Percentiles rank a stretch among this genome's conserved stretches.
Conservation (phyloP, 441 rosid genomes). For the Theobroma grandiflorum region DNA sequence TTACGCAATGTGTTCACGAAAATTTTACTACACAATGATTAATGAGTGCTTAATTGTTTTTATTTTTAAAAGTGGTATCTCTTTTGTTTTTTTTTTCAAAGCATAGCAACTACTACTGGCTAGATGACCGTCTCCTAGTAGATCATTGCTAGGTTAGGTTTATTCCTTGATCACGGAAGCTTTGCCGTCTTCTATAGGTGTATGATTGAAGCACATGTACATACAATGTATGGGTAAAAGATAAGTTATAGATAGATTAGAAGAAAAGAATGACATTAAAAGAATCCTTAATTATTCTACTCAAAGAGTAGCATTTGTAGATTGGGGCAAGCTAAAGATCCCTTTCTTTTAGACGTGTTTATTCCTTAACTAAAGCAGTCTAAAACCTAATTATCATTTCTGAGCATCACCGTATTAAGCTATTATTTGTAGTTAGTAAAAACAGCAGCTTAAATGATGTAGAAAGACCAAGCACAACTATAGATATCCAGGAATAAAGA, state of each 20-base stretch:
- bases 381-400: background rate
- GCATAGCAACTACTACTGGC: background rate
- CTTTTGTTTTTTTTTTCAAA: background rate
- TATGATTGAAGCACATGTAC: conserved; percentile 4
- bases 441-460: background rate
- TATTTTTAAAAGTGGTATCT: conserved; percentile 7
- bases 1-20: conserved; percentile 32
- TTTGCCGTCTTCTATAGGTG: conserved; percentile 4
- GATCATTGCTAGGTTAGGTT: conserved; percentile 23
- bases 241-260: conserved; percentile 5
- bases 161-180: conserved; percentile 16
- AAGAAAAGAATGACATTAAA: background rate
- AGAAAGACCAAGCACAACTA: background rate
- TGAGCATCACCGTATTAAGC: background rate
- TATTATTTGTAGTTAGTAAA: background rate
- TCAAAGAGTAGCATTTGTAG: conserved; percentile 14
- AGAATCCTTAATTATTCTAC: conserved; percentile 7
- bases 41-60: conserved; percentile 17
- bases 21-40: conserved; percentile 36
- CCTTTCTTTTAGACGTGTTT: conserved; percentile 9
- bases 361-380: conserved; percentile 6
- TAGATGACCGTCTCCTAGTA: background rate
- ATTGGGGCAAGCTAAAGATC: conserved; percentile 10
- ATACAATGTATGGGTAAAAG: background rate
- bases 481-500: background rate